Conservation (phyloP, 495 filamentous ascomycete genomes). For the Penicillium odoratum region DNA sequence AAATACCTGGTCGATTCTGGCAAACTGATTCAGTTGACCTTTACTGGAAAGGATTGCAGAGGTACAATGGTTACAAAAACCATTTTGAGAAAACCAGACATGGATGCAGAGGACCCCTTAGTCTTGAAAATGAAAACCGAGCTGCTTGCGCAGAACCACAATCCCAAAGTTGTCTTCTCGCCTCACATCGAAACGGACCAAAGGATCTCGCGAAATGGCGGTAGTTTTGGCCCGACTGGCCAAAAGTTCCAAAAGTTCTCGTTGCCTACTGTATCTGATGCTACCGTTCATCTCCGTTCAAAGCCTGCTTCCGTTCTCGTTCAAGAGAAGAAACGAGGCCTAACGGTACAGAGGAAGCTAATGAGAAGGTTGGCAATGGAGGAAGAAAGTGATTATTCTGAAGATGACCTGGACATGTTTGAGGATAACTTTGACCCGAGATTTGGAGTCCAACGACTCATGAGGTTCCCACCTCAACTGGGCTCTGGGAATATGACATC, state of each 20-base stretch:
- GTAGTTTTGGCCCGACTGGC: constrained; percentile 1
- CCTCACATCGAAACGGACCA: constrained; percentile 34
- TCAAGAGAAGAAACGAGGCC: constrained; percentile 32
- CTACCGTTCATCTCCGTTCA: constrained; percentile 40
- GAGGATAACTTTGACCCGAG: neutral
- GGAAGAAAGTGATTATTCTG: constrained; percentile 3
- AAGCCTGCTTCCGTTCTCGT: constrained; percentile 36
- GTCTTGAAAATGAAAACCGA: constrained; percentile 54
- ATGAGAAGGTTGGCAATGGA: constrained; percentile 21
- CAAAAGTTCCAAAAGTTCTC: constrained; percentile 3
- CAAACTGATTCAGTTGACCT: constrained; percentile 59
- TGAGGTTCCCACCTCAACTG: constrained; percentile 29
- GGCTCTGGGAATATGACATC: neutral
- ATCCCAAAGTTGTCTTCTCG: constrained; percentile 33
- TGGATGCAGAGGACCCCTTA: constrained; percentile 48
- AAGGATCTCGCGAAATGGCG: constrained; percentile 25
- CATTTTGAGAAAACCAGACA: constrained; percentile 50
- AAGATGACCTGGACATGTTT: neutral
- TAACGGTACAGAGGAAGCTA: constrained; percentile 29
- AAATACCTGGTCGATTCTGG: constrained; percentile 60
- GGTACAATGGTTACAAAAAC: constrained; percentile 57
- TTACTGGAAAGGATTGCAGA: constrained; percentile 57
- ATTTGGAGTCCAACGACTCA: constrained; percentile 31
- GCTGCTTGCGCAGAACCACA: constrained; percentile 41
- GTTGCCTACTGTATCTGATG: constrained; percentile 33